Evolutionary conservation across 2,329 filamentous ascomycete genomes (phyloP), one percentile per base, ranked within the genome.

Genomic region (Epichloe bromicola): DNA sequence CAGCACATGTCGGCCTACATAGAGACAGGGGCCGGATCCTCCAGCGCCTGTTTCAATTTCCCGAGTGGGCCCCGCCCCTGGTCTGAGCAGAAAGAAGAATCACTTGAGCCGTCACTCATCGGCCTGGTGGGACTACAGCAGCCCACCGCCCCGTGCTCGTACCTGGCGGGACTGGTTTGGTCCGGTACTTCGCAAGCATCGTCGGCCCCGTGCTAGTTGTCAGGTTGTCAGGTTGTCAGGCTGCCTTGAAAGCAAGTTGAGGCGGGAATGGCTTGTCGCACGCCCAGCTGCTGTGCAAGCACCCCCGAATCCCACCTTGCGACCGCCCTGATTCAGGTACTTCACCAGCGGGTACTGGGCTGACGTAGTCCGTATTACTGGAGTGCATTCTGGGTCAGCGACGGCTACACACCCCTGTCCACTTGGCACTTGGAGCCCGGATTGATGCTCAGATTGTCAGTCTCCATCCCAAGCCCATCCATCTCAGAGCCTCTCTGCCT

Each of bases 371-470:
- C 39, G 39, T 3, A 19, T 2, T 19, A 33, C 19, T 20, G 38
- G 8, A n/a, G 36, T 51, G 39, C 34, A n/a, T 44, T 41, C 48
- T 19, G 20, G 20, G 41, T 17, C 41, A 34, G 34, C n/a, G 11
- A 46, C 38, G 20, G 12, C 34, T 34, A 14, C 42, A 33, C 51
- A 33, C 23, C 20, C 15, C 20, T 19, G 38, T 42, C 46, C 37
- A 14, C 46, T 40, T 51, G 46, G 40, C 47, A 48, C 44, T 33
- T 34, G 48, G 45, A 41, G 50, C 38, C 38, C 46, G 41, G 43
- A 39, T 23, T 30, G 34, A 51, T 48, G 49, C 53, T 63, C 61
- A 64, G 61, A 64, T 61, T 63, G 56, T 60, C 60, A 57, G 60
- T 61, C 39, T 49, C 49, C 46, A 40, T 52, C 40, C 46, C 41